These are phyloP conservation scores for Gossypium arboreum DNA, from an alignment of 345 rosid species.

Conservation along the genomic window DNA sequence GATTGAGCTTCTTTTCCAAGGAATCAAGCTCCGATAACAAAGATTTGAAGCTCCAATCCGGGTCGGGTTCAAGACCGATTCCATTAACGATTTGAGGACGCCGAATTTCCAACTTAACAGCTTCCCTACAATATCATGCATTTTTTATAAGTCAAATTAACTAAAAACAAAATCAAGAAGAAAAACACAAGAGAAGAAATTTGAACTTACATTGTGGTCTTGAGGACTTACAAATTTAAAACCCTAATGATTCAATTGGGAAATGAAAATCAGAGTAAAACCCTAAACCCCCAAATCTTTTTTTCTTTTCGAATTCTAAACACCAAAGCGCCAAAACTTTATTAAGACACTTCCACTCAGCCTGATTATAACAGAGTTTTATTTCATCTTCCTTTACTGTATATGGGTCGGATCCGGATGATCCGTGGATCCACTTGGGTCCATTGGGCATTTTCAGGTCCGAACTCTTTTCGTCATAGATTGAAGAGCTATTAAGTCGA, in stretches of 20 bases:
- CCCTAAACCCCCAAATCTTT: neutral
- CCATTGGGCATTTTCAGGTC: neutral
- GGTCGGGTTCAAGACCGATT: conserved; percentile 62
- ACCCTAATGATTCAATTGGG: neutral
- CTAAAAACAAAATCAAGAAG: neutral
- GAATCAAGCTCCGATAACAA: conserved; percentile 59
- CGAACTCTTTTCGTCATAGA: too few species aligned
- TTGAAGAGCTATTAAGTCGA: too few species aligned
- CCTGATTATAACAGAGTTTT: neutral
- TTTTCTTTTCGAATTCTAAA: neutral
- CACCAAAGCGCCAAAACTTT: neutral
- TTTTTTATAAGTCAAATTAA: neutral
- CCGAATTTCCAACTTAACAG: conserved; percentile 52
- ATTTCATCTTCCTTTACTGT: neutral
- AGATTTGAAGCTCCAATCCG: conserved; percentile 64
- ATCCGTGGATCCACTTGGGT: neutral
- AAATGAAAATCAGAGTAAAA: neutral
- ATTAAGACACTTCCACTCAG: neutral
- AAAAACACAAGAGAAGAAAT: neutral
- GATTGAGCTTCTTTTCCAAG: conserved; percentile 57
- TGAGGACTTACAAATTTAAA: neutral
- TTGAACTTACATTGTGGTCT: conserved; percentile 8
- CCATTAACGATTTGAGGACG: conserved; percentile 54
- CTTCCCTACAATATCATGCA: conserved; percentile 43
- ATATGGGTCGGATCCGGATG: conserved; percentile 1